Evolutionary conservation across 164 flowering plant genomes (phyloP).

Genomic region (Chloranthus sessilifolius): DNA sequence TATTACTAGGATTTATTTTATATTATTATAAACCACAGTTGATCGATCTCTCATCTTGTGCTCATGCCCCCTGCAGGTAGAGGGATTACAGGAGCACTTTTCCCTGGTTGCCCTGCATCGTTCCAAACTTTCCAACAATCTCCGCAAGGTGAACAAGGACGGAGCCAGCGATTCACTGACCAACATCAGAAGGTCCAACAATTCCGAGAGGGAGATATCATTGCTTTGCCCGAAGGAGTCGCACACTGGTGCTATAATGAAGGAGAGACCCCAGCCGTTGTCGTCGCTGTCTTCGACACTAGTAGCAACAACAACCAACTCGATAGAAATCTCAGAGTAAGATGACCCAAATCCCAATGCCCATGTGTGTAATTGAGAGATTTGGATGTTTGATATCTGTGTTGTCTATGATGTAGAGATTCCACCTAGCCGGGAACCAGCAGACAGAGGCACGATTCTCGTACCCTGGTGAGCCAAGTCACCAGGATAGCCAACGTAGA

Average conservation of each 20-base stretch:
- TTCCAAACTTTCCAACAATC: constrained; percentile 12
- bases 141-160: constrained; percentile 13
- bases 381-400: too few species aligned
- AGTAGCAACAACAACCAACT: constrained; percentile 42
- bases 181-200: constrained; percentile 34
- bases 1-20: background rate
- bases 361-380: too few species aligned
- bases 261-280: constrained; percentile 27
- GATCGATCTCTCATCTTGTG: background rate
- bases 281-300: constrained; percentile 31
- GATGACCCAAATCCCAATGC: too few species aligned
- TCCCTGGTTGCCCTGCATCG: constrained; percentile 66
- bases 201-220: constrained; percentile 32
- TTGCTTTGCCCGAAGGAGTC: constrained; percentile 45
- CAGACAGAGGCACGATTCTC: constrained; percentile 5
- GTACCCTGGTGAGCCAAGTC: background rate
- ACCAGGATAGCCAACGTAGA: background rate
- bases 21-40: constrained; percentile 23
- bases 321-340: too few species aligned
- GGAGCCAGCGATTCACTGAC: constrained; percentile 15
- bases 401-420: constrained; percentile 5
- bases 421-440: constrained; percentile 31
- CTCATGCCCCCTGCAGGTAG: constrained; percentile 30
- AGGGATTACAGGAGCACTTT: constrained; percentile 26
- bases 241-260: constrained; percentile 47